Percentiles rank a stretch among this genome's conserved stretches.
These are phyloP conservation scores for Juglanconis oblonga DNA, from an alignment of 2,329 filamentous ascomycete genomes.

Conservation along the genomic window DNA sequence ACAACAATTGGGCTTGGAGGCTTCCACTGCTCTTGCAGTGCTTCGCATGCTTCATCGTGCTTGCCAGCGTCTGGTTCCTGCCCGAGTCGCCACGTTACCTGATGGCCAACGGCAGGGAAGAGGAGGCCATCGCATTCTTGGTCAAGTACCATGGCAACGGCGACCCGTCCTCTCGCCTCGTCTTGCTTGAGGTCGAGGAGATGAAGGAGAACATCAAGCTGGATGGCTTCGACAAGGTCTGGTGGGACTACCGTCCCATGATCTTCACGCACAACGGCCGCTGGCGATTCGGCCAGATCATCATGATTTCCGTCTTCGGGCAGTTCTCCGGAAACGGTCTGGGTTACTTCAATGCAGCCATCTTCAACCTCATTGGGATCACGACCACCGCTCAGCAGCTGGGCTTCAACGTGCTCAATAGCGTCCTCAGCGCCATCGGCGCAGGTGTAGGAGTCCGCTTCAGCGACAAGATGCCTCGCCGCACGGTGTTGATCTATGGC, in stretches of 20 bases:
- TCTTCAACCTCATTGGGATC: slow-evolving; percentile 40
- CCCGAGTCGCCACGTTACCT: slow-evolving; percentile 42
- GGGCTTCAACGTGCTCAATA: slow-evolving; percentile 44
- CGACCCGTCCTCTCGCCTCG: slow-evolving; percentile 35
- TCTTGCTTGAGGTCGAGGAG: slow-evolving; percentile 39
- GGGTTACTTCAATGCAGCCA: slow-evolving; percentile 49
- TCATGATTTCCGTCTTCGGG: slow-evolving; percentile 50
- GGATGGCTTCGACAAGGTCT: slow-evolving; percentile 45
- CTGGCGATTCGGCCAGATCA: slow-evolving; percentile 45
- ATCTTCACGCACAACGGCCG: slow-evolving; percentile 41
- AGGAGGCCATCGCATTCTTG: slow-evolving; percentile 39
- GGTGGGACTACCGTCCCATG: slow-evolving; percentile 47
- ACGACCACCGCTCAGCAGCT: slow-evolving; percentile 34
- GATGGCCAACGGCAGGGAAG: slow-evolving; percentile 37
- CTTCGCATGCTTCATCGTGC: slow-evolving; percentile 39
- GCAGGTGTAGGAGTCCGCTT: slow-evolving; percentile 40
- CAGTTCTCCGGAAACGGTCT: slow-evolving; percentile 51
- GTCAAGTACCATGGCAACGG: slow-evolving; percentile 42
- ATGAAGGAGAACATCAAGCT: slow-evolving; percentile 40
- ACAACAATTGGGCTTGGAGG: slow-evolving; percentile 46
- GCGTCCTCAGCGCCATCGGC: slow-evolving; percentile 41
- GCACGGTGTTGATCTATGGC: slow-evolving; percentile 42
- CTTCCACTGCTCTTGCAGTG: slow-evolving; percentile 47
- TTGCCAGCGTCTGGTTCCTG: slow-evolving; percentile 35
- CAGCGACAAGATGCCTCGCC: slow-evolving; percentile 45